A percentile compares a stretch with the other conserved stretches of the same genome.
phyloP scores from a whole-genome alignment of 495 filamentous ascomycete species.

The Aspergillus baeticus region DNA sequence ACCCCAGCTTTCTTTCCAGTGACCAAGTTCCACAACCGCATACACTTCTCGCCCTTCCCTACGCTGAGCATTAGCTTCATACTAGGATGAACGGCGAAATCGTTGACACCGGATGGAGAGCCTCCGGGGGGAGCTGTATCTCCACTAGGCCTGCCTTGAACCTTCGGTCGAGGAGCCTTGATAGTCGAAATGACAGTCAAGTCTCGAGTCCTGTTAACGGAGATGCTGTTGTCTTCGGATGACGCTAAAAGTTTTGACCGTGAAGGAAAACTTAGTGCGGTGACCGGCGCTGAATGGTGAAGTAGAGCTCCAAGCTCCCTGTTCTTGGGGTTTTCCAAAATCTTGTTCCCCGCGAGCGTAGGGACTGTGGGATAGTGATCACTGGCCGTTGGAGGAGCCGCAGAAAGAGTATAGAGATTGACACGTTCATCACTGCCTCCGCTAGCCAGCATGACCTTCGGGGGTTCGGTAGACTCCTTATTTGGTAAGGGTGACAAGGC shows the following conservation, averaged over 20 bases:
- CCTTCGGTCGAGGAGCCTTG: constrained; percentile 83
- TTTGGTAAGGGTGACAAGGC: constrained; percentile 78
- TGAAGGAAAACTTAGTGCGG: constrained; percentile 76
- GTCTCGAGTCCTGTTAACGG: constrained; percentile 81
- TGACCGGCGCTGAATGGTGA: constrained; percentile 80
- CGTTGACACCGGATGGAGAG: constrained; percentile 86
- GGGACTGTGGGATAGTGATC: constrained; percentile 51
- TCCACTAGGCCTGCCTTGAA: constrained; percentile 78
- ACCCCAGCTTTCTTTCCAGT: constrained; percentile 95
- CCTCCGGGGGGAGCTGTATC: constrained; percentile 85
- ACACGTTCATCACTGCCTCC: constrained; percentile 91
- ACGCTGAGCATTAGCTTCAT: constrained; percentile 95
- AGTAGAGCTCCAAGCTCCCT: constrained; percentile 82
- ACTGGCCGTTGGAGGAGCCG: constrained; percentile 53
- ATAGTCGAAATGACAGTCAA: constrained; percentile 88
- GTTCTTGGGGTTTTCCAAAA: constrained; percentile 80
- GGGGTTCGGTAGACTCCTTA: constrained; percentile 44
- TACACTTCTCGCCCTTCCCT: constrained; percentile 79
- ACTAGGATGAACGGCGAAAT: constrained; percentile 92
- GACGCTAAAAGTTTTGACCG: constrained; percentile 82
- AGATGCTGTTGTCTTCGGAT: constrained; percentile 84
- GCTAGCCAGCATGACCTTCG: constrained; percentile 82
- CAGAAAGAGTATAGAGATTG: constrained; percentile 89
- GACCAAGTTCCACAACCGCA: constrained; percentile 95
- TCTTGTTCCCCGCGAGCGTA: constrained; percentile 63